Evolutionary conservation across 768 basidiomycete genomes (phyloP).

Genomic region (Auriscalpium orientale): DNA sequence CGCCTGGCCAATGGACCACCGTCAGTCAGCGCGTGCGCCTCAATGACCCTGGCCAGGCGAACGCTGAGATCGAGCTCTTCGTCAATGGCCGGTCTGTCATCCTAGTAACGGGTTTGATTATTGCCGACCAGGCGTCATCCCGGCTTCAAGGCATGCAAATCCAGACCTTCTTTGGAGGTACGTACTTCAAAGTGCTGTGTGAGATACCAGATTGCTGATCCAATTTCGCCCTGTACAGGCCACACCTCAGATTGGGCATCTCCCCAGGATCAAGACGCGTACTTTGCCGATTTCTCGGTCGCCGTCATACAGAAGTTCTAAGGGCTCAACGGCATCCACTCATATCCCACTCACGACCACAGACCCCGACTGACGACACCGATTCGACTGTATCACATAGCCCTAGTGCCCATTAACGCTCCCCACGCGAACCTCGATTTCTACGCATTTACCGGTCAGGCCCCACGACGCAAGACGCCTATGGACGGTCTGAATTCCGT

Average conservation of each 20-base stretch:
- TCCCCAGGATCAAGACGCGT: conserved; percentile 52
- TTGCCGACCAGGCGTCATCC: conserved; percentile 33
- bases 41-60: conserved; percentile 60
- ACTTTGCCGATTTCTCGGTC: conserved; percentile 64
- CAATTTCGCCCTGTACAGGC: conserved; percentile 27
- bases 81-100: conserved; percentile 60
- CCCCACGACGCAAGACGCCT: too few species aligned
- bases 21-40: conserved; percentile 60
- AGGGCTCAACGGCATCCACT: not conserved
- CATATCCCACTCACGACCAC: too few species aligned
- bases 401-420: too few species aligned
- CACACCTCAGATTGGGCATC: conserved; percentile 43
- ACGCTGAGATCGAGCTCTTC: conserved; percentile 68
- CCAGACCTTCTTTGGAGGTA: conserved; percentile 78
- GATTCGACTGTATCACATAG: too few species aligned
- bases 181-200: conserved; percentile 18
- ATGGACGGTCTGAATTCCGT: too few species aligned
- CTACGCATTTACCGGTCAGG: too few species aligned
- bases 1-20: conserved; percentile 55
- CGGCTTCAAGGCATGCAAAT: conserved; percentile 60
- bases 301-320: conserved; percentile 42
- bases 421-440: too few species aligned
- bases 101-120: conserved; percentile 46
- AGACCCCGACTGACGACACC: too few species aligned
- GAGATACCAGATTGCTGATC: conserved; percentile 2